phyloP scores from a whole-genome alignment of 2,329 filamentous ascomycete species.

The Colletotrichum gigasporum region DNA sequence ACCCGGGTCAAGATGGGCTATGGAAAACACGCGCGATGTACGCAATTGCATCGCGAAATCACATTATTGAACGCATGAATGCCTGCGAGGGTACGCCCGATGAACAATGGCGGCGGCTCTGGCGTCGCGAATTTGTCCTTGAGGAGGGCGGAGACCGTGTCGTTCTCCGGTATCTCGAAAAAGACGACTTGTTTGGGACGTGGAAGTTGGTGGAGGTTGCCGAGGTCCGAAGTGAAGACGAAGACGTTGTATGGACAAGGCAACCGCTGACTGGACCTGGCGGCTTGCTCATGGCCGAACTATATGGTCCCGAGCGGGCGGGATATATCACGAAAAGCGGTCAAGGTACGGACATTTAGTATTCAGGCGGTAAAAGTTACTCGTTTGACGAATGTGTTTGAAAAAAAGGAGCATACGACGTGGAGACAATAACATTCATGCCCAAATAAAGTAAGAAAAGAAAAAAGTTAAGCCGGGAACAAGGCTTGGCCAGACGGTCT shows the following conservation, averaged over 20 bases:
- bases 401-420: not conserved
- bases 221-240: constrained; percentile 37
- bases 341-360: no score
- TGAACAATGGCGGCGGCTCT: constrained; percentile 44
- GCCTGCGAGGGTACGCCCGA: constrained; percentile 36
- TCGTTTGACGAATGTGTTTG: not conserved
- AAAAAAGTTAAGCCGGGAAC: no score
- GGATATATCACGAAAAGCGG: no score
- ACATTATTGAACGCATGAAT: constrained; percentile 40
- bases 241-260: constrained; percentile 44
- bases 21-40: constrained; percentile 42
- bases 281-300: constrained; percentile 31
- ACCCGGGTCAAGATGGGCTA: constrained; percentile 44
- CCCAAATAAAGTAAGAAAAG: not conserved
- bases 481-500: no score
- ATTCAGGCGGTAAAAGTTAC: not conserved
- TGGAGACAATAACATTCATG: not conserved
- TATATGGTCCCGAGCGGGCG: not conserved
- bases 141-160: constrained; percentile 44
- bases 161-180: constrained; percentile 42
- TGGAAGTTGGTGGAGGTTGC: constrained; percentile 50
- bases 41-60: constrained; percentile 38
- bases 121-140: constrained; percentile 45
- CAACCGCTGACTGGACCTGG: constrained; percentile 43
- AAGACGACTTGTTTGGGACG: constrained; percentile 36